A percentile compares a stretch with the other conserved stretches of the same genome.
phyloP scores from a whole-genome alignment of 2,329 filamentous ascomycete species.

The Drechslera avenae region DNA sequence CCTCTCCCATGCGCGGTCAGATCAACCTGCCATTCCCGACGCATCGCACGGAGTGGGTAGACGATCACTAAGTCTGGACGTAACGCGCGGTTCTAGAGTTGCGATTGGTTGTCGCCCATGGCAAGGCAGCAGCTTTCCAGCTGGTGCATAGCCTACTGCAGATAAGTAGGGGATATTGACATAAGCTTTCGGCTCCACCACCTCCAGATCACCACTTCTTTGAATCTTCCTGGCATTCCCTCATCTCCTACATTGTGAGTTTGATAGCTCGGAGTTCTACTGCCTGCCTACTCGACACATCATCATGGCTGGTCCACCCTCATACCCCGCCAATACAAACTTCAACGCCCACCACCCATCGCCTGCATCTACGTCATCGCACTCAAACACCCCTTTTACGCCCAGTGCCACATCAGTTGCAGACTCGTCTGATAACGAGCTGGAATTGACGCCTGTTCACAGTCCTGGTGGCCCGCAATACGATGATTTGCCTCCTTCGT shows the following conservation, averaged over 20 bases:
- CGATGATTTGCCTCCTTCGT: conserved; percentile 46
- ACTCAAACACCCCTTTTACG: conserved; percentile 28
- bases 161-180: background rate
- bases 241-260: background rate
- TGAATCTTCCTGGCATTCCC: background rate
- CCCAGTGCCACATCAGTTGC: conserved; percentile 37
- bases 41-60: background rate
- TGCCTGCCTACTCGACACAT: background rate
- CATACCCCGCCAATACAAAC: conserved; percentile 16
- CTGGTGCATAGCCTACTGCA: conserved; percentile 5
- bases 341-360: conserved; percentile 13
- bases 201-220: background rate
- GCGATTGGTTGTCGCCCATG: conserved; percentile 15
- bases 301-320: conserved; percentile 31
- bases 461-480: conserved; percentile 42
- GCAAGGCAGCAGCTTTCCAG: conserved; percentile 21
- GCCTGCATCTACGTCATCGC: conserved; percentile 23
- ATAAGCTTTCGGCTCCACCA: conserved; percentile 7
- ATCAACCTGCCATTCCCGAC: background rate
- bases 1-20: background rate
- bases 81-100: conserved; percentile 6
- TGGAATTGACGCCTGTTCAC: conserved; percentile 37
- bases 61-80: background rate
- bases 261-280: too few species aligned
- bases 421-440: conserved; percentile 42